These are phyloP conservation scores for Aspergillus homomorphus DNA, from an alignment of 495 filamentous ascomycete species.

Conservation along the genomic window DNA sequence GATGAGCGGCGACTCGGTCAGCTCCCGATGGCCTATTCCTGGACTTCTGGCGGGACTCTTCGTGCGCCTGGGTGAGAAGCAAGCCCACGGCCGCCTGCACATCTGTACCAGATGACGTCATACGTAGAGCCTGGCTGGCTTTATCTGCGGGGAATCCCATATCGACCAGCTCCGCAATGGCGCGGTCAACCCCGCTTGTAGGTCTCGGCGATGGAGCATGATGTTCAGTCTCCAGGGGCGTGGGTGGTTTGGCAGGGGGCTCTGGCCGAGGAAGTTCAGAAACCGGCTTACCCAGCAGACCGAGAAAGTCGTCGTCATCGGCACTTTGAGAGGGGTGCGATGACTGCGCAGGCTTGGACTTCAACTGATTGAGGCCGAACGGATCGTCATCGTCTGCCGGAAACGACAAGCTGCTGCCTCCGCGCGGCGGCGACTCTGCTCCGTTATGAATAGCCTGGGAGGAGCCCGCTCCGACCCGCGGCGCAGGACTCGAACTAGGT, in stretches of 20 bases:
- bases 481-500: constrained; percentile 36
- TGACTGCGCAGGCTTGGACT: constrained; percentile 37
- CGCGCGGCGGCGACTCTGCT: constrained; percentile 21
- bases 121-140: constrained; percentile 69
- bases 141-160: constrained; percentile 90
- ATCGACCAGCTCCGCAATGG: constrained; percentile 86
- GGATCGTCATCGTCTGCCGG: constrained; percentile 71
- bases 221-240: constrained; percentile 45
- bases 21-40: constrained; percentile 32
- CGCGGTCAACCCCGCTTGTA: constrained; percentile 67
- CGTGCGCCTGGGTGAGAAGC: constrained; percentile 86
- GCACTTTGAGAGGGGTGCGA: constrained; percentile 32
- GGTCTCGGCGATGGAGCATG: constrained; percentile 36
- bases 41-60: constrained; percentile 62
- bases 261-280: constrained; percentile 62
- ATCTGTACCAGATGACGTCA: constrained; percentile 74
- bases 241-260: constrained; percentile 33
- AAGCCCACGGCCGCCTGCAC: constrained; percentile 86
- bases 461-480: constrained; percentile 21
- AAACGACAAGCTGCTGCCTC: constrained; percentile 21
- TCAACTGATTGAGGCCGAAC: constrained; percentile 76
- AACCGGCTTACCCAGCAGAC: constrained; percentile 80
- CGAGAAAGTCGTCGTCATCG: constrained; percentile 76
- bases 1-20: constrained; percentile 30
- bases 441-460: constrained; percentile 21